phyloP scores from a whole-genome alignment of 192 early-diverging fungal species.

The Coemansia pectinata region DNA sequence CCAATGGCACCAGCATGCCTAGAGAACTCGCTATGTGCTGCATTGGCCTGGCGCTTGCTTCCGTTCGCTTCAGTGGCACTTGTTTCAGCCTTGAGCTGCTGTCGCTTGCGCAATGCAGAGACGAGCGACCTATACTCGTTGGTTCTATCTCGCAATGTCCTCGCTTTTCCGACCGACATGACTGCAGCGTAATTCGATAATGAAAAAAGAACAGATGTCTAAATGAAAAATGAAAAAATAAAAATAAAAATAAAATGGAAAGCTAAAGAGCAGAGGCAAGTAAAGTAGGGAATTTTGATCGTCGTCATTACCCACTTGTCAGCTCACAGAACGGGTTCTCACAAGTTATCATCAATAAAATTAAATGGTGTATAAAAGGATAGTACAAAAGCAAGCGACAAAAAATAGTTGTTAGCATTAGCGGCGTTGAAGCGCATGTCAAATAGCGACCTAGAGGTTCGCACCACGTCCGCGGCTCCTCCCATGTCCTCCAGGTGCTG shows the following conservation, averaged over 20 bases:
- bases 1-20: slow-evolving; percentile 80
- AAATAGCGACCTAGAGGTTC: neutral
- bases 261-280: neutral
- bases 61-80: neutral
- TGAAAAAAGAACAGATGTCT: neutral
- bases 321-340: too few species aligned
- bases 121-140: slow-evolving; percentile 83
- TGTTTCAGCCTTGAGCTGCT: slow-evolving; percentile 31
- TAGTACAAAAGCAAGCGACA: neutral
- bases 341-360: too few species aligned
- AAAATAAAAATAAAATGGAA: neutral
- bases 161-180: slow-evolving; percentile 35
- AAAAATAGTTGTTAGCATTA: neutral
- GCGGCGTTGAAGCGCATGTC: neutral
- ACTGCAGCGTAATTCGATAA: neutral
- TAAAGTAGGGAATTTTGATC: neutral
- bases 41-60: slow-evolving; percentile 27
- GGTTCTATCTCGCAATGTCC: slow-evolving; percentile 69
- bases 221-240: neutral
- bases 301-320: too few species aligned
- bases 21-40: slow-evolving; percentile 74
- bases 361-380: neutral
- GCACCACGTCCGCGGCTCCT: slow-evolving; percentile 1
- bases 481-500: slow-evolving; percentile 4
- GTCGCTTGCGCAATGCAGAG: slow-evolving; percentile 64